Base-by-base conservation (phyloP, 345 rosid species). In the Pseudoturritis turrita region DNA sequence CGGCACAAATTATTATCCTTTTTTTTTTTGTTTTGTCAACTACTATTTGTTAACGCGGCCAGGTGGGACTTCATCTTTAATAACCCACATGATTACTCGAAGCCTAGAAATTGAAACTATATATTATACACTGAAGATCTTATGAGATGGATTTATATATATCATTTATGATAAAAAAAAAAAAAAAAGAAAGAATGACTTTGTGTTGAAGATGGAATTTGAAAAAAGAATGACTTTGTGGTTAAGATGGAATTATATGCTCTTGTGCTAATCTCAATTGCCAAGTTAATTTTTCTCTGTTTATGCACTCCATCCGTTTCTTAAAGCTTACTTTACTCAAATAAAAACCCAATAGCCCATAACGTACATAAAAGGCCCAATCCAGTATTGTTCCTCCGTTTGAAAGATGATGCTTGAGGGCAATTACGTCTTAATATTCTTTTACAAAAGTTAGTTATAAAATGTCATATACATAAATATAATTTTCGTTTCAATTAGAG, bases 221-320 rank as follows among this genome's bases (percentile, higher is more conserved):
- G 8, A 21, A n/a, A 33, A 22, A 11, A 50, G 54, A 50, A 50
- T 22, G 59, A n/a, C 59, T 54, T 54, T 15, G 39, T 54, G 6
- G 39, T 54, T 39, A 54, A 29, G 59, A 3, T 54, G 15, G 63
- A 72, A 72, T 72, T 4, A 45, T 65, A 72, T 72, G 29, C 64
- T 53, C 19, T 33, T 44, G 36, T 62, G 11, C 44, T 53, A 2
- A 7, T 60, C 71, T 45, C 41, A 45, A 28, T 12, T 51, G 19
- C 15, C 44, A 51, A 51, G 75, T 71, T 62, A 19, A 51, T 43
- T 2, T 14, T n/a, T 62, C 44, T 44, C 44, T 8, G 10, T 14
- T 8, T 23, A 14, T 62, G 35, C n/a, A 61, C 45, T 21, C 75
- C 37, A 53, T 11, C 10, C 36, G 41, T 61, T 71, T 71, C 53